Evolutionary conservation across 176 grass and related monocot species (phyloP), one percentile per base, ranked within the genome.

Genomic region (Luzula sylvatica): DNA sequence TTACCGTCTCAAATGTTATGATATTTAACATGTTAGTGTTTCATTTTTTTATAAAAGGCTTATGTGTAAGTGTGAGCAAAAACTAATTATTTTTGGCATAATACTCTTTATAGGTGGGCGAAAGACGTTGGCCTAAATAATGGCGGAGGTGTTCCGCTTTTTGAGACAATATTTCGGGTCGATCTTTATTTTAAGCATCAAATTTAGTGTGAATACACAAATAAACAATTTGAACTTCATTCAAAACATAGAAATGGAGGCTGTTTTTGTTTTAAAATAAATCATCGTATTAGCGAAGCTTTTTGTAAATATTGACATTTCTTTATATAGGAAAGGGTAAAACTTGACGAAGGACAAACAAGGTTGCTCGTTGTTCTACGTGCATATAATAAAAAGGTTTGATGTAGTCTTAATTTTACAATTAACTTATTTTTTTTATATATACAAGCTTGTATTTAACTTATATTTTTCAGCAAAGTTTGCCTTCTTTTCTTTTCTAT

Each of bases 61-160:
- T 52, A 11, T 52, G 15, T 9, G 8, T 52, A 23, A 16, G 48
- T 3, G 11, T 52, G 6, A 52, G 20, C 11, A 19, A 23, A 13
- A 52, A 20, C 11, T n/a, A n/a, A n/a, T n/a, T n/a, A n/a, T n/a
- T n/a, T n/a, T n/a, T n/a, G n/a, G n/a, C n/a, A n/a, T n/a, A n/a
- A n/a, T n/a, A n/a, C n/a, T 23, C 29, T 24, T 56, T 28, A n/a
- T 56, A 32, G 5, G 52, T 56, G 52, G 52, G 11, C n/a, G n/a
- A 18, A 27, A 3, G 52, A 56, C 26, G 29, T 56, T 56, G 52
- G 52, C 7, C 15, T 15, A 2, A 14, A 56, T 15, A 14, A 56
- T 24, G 52, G 52, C 26, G 52, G 52, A 56, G 12, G 52, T 13
- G 29, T 56, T 56, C 52, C 52, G 5, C 52, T 56, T 56, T 28